Evolutionary conservation across 371 early-diverging fungal species (phyloP).

Genomic region (Vairimorpha ceranae): DNA sequence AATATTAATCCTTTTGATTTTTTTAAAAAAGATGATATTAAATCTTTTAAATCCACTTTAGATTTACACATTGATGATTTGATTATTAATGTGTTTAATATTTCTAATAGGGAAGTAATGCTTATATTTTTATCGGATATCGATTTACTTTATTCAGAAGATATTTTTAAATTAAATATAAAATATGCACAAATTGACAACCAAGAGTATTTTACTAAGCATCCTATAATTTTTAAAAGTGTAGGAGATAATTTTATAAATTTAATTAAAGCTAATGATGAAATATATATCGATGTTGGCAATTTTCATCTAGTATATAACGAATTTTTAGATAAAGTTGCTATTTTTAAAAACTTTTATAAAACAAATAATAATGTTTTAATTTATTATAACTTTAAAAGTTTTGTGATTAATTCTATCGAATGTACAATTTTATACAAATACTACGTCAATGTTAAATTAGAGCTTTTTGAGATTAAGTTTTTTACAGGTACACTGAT

Average conservation of each 20-base stretch:
- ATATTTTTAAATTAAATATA: not conserved
- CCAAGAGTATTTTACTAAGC: not conserved
- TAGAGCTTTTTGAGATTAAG: not conserved
- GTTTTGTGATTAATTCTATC: not conserved
- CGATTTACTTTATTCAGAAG: not conserved
- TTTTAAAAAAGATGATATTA: too few relatives aligned
- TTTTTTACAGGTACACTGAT: not conserved
- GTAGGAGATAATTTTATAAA: not conserved
- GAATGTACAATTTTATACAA: not conserved
- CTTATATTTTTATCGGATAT: not conserved
- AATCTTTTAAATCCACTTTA: too few relatives aligned
- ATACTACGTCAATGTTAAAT: not conserved
- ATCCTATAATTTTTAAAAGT: not conserved
- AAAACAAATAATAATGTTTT: not conserved
- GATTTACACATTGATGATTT: too few relatives aligned
- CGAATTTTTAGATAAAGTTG: not conserved
- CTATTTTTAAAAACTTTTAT: not conserved
- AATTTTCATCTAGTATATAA: not conserved
- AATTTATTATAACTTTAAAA: not conserved
- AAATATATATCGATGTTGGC: not conserved
- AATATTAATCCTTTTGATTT: too few relatives aligned
- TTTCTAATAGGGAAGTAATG: not conserved
- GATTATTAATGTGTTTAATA: not conserved
- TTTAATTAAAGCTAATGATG: not conserved
- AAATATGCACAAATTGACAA: not conserved